phyloP scores from a whole-genome alignment of 202 grass and related monocot genomes.

The Dendrocalamus latiflorus region DNA sequence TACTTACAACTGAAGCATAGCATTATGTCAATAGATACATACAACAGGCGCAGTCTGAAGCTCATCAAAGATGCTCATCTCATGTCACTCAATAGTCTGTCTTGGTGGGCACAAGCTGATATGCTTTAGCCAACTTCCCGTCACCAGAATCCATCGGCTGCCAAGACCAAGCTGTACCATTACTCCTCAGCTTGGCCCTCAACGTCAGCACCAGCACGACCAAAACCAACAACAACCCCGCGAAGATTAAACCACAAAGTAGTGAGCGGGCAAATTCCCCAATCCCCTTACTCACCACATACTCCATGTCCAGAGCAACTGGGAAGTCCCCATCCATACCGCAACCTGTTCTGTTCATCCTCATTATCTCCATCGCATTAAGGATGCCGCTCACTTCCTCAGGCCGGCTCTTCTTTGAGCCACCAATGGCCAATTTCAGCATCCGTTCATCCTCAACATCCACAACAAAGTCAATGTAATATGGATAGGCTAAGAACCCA shows the following conservation, averaged over 20 bases:
- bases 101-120: conserved; percentile 71
- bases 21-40: conserved; percentile 14
- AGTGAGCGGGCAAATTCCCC: conserved; percentile 63
- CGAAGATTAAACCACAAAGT: conserved; percentile 67
- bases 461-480: conserved; percentile 80
- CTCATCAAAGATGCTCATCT: conserved; percentile 16
- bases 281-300: conserved; percentile 48
- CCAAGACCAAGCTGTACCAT: conserved; percentile 31
- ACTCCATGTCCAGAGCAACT: conserved; percentile 38
- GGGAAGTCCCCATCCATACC: conserved; percentile 62
- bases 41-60: background rate
- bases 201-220: conserved; percentile 60
- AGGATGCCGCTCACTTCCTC: conserved; percentile 61
- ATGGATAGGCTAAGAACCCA: conserved; percentile 59
- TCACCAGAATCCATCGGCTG: conserved; percentile 44
- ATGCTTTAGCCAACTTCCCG: conserved; percentile 50
- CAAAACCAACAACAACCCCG: conserved; percentile 44
- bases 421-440: conserved; percentile 56
- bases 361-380: conserved; percentile 93
- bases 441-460: conserved; percentile 42
- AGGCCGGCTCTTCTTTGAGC: conserved; percentile 39
- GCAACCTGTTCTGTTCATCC: conserved; percentile 65
- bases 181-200: conserved; percentile 52
- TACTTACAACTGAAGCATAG: conserved; percentile 40
- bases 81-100: conserved; percentile 36